phyloP scores from a whole-genome alignment of 495 filamentous ascomycete genomes.

The Penicillium macrosclerotiorum region DNA sequence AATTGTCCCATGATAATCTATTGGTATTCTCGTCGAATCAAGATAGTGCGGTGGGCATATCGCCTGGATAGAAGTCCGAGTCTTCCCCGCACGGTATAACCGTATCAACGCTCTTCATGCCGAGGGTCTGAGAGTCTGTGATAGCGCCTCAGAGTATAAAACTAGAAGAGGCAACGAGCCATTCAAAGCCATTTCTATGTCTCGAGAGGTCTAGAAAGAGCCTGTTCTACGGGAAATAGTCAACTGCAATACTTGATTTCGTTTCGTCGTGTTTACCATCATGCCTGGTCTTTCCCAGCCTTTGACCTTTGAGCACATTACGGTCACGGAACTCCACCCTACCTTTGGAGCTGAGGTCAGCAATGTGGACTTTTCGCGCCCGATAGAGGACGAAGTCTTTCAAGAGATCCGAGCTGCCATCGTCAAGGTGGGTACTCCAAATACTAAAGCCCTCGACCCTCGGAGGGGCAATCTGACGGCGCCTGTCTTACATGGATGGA shows the following conservation, averaged over 20 bases:
- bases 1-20: neutral
- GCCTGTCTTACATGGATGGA: too few species aligned
- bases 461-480: too few species aligned
- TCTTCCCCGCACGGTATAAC: slow-evolving; percentile 9
- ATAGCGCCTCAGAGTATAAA: neutral
- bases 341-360: slow-evolving; percentile 55
- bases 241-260: too few species aligned
- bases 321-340: slow-evolving; percentile 46
- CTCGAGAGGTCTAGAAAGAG: too few species aligned
- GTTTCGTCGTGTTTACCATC: neutral
- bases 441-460: too few species aligned
- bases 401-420: slow-evolving; percentile 30
- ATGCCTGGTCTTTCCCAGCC: slow-evolving; percentile 4
- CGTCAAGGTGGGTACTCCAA: slow-evolving; percentile 10
- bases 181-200: too few species aligned
- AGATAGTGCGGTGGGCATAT: too few species aligned
- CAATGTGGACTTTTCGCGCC: slow-evolving; percentile 47
- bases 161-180: too few species aligned
- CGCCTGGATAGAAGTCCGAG: slow-evolving; percentile 15
- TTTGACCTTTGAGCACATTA: slow-evolving; percentile 7
- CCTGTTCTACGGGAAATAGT: too few species aligned
- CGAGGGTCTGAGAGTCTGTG: slow-evolving; percentile 1
- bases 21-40: neutral
- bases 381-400: slow-evolving; percentile 45
- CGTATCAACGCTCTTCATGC: slow-evolving; percentile 9